Base-by-base conservation (phyloP, 2,329 filamentous ascomycete genomes). In the Huntiella omanensis region DNA sequence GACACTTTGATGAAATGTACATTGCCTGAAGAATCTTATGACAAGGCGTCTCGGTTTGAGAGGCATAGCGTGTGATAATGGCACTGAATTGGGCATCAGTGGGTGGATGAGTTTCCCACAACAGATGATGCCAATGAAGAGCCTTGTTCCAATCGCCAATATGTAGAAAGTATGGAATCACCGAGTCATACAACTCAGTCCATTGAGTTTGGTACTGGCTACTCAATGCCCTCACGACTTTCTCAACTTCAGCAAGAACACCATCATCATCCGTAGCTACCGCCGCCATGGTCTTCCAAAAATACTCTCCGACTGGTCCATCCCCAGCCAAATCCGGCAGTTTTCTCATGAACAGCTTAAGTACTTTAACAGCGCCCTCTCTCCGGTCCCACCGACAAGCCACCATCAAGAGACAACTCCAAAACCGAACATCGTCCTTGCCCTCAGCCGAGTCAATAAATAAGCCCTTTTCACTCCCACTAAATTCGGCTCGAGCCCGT, bases 141-240 rank as follows among this genome's bases (percentile, higher is more conserved):
- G 61, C 65, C 40, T 60, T 55, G 1, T 58, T 55, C 43, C 61
- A 62, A 38, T 64, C 57, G 22, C 55, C 58, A 19, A 59, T 60
- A 1, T 55, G 56, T 4, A 75, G 57, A 40, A 66, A 64, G 51
- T 60, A 58, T 15, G 62, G 57, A 13, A 75, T 53, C 10, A 67
- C 53, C n/a, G 59, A 66, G n/a, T 57, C 55, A 52, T 75, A 73
- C 2, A 73, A 55, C 10, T 62, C 54, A 1, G 71, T 70, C 71
- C 70, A 75, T 36, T 40, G n/a, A 13, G 39, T 19, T 8, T 49
- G 40, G 17, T 37, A 39, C 2, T n/a, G 11, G 8, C 22, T 4
- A n/a, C 22, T 15, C n/a, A 42, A 17, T 13, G 10, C 32, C 12
- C 39, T n/a, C 4, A 43, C 46, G 32, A 35, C 32, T 7, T 17